phyloP scores from a whole-genome alignment of 164 flowering plant species.

The Piper longum region DNA sequence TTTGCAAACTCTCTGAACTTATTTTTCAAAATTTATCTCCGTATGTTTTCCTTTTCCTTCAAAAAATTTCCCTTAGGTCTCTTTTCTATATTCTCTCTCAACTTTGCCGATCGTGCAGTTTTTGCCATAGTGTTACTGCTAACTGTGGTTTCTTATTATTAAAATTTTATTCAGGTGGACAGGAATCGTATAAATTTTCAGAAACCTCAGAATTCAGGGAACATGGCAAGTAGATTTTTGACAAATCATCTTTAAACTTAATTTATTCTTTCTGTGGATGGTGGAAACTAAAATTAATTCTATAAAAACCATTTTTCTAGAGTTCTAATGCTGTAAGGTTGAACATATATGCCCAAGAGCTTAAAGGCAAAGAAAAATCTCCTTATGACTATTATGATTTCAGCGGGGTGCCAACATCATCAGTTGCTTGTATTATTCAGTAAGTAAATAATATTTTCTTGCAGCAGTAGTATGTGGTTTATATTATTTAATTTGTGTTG shows the following conservation, averaged over 20 bases:
- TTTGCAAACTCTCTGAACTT: background rate
- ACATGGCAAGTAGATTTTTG: conserved; percentile 25
- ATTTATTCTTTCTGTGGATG: background rate
- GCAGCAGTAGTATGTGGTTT: background rate
- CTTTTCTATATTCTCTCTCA: background rate
- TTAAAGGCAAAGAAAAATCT: conserved; percentile 48
- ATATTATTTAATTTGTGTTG: background rate
- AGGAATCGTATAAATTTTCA: conserved; percentile 28
- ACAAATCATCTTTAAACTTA: background rate
- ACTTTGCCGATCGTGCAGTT: background rate
- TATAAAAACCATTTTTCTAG: background rate
- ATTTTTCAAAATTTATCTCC: no score
- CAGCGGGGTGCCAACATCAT: conserved; percentile 31
- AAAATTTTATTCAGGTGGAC: conserved; percentile 28
- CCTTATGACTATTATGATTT: conserved; percentile 40
- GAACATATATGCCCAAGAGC: conserved; percentile 40
- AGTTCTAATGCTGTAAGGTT: conserved; percentile 24
- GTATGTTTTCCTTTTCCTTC: background rate
- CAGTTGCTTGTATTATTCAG: conserved; percentile 44
- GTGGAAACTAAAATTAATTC: background rate
- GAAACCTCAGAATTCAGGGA: conserved; percentile 21
- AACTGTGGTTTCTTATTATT: conserved; percentile 1
- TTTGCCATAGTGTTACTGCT: background rate
- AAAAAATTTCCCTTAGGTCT: background rate
- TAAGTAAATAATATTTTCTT: conserved; percentile 7